phyloP scores from a whole-genome alignment of 2,329 filamentous ascomycete genomes.

The Neofusicoccum umdonicola region DNA sequence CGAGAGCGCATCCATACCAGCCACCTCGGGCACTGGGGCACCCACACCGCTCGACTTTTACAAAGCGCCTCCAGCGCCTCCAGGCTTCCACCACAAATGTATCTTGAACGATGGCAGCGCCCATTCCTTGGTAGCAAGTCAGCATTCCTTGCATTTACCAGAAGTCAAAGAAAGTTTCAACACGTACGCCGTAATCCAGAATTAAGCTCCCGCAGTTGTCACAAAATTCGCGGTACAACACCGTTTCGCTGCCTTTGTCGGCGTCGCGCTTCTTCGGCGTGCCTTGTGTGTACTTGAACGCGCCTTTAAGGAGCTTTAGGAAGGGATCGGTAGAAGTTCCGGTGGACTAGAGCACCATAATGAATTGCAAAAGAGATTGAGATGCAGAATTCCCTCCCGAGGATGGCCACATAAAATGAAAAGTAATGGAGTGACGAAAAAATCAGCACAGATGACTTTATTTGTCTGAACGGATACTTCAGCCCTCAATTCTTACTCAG shows the following conservation, averaged over 20 bases:
- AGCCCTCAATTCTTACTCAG: too few relatives aligned
- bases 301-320: constrained; percentile 42
- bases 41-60: constrained; percentile 34
- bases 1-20: constrained; percentile 19
- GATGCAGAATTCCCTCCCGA: too few relatives aligned
- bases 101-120: constrained; percentile 25
- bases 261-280: constrained; percentile 42
- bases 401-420: too few relatives aligned
- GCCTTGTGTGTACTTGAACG: constrained; percentile 39
- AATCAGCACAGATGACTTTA: too few relatives aligned
- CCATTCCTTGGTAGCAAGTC: constrained; percentile 19
- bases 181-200: constrained; percentile 48
- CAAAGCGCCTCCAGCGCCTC: constrained; percentile 55
- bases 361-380: not conserved
- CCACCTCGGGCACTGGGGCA: constrained; percentile 27
- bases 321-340: not conserved
- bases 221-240: constrained; percentile 54
- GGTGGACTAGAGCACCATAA: too few relatives aligned
- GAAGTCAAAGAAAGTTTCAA: not conserved
- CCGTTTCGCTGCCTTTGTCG: constrained; percentile 43
- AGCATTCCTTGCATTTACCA: not conserved
- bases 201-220: constrained; percentile 51
- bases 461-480: too few relatives aligned
- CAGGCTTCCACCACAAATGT: constrained; percentile 25
- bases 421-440: too few relatives aligned